Percentiles rank a stretch among this genome's conserved stretches.
Conservation (phyloP, 345 rosid genomes). For the Tarenaya hassleriana region DNA sequence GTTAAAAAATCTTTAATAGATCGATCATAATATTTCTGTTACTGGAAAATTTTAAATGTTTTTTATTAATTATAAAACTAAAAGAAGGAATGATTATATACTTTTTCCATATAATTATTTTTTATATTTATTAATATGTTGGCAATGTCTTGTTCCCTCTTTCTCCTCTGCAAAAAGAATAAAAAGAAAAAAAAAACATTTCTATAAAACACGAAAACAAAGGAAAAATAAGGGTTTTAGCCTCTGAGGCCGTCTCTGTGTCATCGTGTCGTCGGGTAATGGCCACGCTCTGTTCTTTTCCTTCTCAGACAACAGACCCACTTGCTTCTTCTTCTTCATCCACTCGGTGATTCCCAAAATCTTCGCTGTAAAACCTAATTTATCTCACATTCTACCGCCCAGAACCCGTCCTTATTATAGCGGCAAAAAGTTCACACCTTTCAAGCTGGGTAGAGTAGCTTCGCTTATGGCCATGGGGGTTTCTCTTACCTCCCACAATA, state of each 20-base stretch:
- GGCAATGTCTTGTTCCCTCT: too few relatives aligned
- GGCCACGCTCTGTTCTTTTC: slow-evolving; percentile 5
- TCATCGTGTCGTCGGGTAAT: slow-evolving; percentile 1
- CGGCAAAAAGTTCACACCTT: slow-evolving; percentile 2
- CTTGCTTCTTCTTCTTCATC: background rate
- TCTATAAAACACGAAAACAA: slow-evolving; percentile 9
- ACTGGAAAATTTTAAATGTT: too few relatives aligned
- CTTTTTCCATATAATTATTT: too few relatives aligned
- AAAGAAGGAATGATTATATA: too few relatives aligned
- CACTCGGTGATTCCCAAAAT: slow-evolving; percentile 19
- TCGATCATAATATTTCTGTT: too few relatives aligned
- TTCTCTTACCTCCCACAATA: slow-evolving; percentile 42
- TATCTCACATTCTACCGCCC: background rate
- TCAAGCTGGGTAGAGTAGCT: slow-evolving; percentile 52
- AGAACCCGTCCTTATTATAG: background rate
- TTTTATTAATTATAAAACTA: too few relatives aligned
- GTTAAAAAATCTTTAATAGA: too few relatives aligned
- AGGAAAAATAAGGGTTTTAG: slow-evolving; percentile 20
- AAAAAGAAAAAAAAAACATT: too few relatives aligned
- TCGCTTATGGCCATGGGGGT: slow-evolving; percentile 52
- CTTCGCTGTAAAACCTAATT: slow-evolving; percentile 19
- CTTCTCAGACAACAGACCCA: background rate
- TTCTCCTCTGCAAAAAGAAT: too few relatives aligned
- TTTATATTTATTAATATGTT: too few relatives aligned
- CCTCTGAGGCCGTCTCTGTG: slow-evolving; percentile 1